Percentiles rank a stretch among this genome's conserved stretches.
phyloP scores from a whole-genome alignment of 2,329 filamentous ascomycete genomes.

The Fusarium siculi region DNA sequence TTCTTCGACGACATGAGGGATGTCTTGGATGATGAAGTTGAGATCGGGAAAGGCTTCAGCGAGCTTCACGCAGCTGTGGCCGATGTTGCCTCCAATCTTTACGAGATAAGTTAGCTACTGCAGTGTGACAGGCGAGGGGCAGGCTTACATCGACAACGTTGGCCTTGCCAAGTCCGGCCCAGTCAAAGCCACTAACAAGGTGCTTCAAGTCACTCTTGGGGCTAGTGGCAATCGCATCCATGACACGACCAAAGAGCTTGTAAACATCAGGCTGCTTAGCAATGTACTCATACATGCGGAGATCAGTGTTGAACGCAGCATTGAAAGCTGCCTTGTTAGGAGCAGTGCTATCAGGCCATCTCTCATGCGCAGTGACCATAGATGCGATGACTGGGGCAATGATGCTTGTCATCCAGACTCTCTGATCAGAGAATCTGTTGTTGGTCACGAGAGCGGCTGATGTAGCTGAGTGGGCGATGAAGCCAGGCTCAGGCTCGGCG shows the following conservation, averaged over 20 bases:
- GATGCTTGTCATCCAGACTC: background rate
- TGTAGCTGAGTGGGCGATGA: background rate
- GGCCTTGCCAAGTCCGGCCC: background rate
- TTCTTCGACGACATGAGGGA: background rate
- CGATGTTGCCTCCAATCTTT: background rate
- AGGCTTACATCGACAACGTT: background rate
- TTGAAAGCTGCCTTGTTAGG: background rate
- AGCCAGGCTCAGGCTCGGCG: background rate
- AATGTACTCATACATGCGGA: background rate
- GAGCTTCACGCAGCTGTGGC: background rate
- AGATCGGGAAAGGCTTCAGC: background rate
- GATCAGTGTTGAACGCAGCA: background rate
- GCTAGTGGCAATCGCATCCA: background rate
- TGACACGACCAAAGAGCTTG: background rate
- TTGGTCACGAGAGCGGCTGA: background rate
- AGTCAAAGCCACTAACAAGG: background rate
- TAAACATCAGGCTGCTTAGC: background rate
- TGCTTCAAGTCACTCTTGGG: slow-evolving; percentile 1
- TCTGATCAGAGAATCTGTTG: background rate
- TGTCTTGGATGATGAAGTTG: background rate
- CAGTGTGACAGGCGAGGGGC: fast-evolving
- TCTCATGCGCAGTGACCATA: background rate
- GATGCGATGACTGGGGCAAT: background rate
- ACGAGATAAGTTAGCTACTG: fast-evolving
- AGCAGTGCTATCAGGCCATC: background rate